Percentiles rank a stretch among this genome's conserved stretches.
These are phyloP conservation scores for Xenoacremonium recifei DNA, from an alignment of 2,329 filamentous ascomycete genomes.

Conservation along the genomic window DNA sequence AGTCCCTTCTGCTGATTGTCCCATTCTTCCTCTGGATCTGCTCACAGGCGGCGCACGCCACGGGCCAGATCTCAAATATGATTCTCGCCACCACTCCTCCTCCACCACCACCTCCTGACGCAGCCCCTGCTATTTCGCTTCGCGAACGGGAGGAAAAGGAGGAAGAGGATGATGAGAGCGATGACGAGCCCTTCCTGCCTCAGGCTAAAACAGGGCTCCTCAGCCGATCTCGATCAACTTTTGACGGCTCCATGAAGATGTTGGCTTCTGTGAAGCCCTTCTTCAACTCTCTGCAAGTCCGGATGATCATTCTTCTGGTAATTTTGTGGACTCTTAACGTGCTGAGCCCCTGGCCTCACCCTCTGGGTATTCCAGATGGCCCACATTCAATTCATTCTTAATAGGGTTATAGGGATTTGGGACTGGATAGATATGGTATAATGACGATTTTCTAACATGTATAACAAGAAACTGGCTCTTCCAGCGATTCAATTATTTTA, in stretches of 20 bases:
- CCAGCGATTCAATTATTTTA: no score
- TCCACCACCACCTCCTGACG: background rate
- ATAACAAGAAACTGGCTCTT: no score
- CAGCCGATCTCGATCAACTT: background rate
- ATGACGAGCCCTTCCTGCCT: background rate
- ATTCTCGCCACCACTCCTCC: background rate
- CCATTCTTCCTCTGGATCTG: conserved; percentile 19
- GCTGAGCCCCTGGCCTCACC: background rate
- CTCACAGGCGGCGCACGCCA: background rate
- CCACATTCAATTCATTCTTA: background rate
- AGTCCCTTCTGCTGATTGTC: conserved; percentile 20
- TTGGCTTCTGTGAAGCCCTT: background rate
- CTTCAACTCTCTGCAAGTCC: background rate
- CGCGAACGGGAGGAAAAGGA: background rate
- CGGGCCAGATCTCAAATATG: background rate
- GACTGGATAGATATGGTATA: no score
- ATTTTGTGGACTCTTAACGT: background rate
- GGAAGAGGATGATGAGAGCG: background rate
- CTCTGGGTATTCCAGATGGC: background rate
- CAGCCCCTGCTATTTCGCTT: background rate
- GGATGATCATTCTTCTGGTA: background rate
- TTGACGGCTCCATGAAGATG: background rate
- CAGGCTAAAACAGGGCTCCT: background rate
- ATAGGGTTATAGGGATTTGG: no score
- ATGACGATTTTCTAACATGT: no score